A percentile compares a stretch with the other conserved stretches of the same genome.
These are phyloP conservation scores for Pseudozyma hubeiensis DNA, from an alignment of 1,284 basidiomycete genomes.

Conservation along the genomic window DNA sequence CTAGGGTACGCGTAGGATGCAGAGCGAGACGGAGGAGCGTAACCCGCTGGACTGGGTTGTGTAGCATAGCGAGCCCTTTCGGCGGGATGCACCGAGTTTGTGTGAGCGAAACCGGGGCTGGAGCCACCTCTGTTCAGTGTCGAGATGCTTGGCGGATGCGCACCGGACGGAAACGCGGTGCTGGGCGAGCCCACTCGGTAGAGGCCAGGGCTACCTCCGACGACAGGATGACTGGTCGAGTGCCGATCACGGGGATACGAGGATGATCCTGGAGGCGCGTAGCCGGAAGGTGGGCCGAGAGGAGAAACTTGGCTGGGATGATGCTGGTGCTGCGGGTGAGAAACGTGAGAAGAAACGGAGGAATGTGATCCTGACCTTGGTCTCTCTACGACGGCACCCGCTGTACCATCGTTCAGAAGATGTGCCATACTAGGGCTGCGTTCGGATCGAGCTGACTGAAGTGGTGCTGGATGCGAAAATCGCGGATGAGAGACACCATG, in stretches of 20 bases:
- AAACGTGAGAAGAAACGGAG: slow-evolving; percentile 42
- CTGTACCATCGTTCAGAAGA: slow-evolving; percentile 47
- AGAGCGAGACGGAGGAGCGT: slow-evolving; percentile 23
- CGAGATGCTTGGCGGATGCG: slow-evolving; percentile 19
- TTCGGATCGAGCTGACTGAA: slow-evolving; percentile 30
- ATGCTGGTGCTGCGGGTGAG: slow-evolving; percentile 26
- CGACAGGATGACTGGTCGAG: neutral
- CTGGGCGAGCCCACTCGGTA: slow-evolving; percentile 30
- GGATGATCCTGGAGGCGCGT: neutral
- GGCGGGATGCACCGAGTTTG: slow-evolving; percentile 14
- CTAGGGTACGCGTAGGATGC: slow-evolving; percentile 29
- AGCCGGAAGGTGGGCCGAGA: slow-evolving; percentile 9
- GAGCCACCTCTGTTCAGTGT: slow-evolving; percentile 31
- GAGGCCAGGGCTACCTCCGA: slow-evolving; percentile 1
- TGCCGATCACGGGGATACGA: slow-evolving; percentile 22
- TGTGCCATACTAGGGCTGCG: slow-evolving; percentile 54
- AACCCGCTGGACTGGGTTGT: slow-evolving; percentile 19
- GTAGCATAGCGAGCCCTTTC: slow-evolving; percentile 26
- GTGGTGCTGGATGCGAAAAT: slow-evolving; percentile 15
- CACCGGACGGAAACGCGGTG: slow-evolving; percentile 17
- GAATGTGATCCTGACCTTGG: slow-evolving; percentile 49
- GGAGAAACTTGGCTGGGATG: slow-evolving; percentile 33
- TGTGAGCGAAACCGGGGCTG: slow-evolving; percentile 29
- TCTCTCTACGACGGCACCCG: slow-evolving; percentile 44
- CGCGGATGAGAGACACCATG: slow-evolving; percentile 31